Conservation (phyloP, 352 stramenopile genomes). For the Albugo laibachii region DNA sequence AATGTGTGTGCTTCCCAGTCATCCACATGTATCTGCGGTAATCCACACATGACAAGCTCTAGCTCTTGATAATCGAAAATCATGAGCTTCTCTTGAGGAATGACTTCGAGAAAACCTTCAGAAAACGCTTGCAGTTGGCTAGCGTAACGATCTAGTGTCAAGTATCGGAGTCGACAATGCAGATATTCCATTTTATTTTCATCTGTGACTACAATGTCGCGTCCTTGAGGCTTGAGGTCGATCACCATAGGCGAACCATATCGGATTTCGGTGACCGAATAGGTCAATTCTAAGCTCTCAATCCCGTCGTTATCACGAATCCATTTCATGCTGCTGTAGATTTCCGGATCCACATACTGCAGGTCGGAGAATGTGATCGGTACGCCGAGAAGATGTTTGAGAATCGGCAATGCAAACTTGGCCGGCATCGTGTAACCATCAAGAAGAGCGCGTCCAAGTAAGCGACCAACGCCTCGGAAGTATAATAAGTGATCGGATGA, state of each 20-base stretch:
- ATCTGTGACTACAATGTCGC: constrained; percentile 77
- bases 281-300: constrained; percentile 47
- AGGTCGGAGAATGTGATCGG: constrained; percentile 68
- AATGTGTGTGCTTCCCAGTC: constrained; percentile 77
- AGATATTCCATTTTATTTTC: constrained; percentile 93
- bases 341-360: constrained; percentile 53
- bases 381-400: constrained; percentile 64
- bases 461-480: constrained; percentile 47
- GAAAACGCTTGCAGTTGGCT: constrained; percentile 79
- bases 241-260: constrained; percentile 36
- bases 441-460: constrained; percentile 44
- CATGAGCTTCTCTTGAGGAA: constrained; percentile 89
- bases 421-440: constrained; percentile 60
- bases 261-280: constrained; percentile 45
- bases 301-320: constrained; percentile 46
- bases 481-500: constrained; percentile 74
- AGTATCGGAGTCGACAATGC: constrained; percentile 86
- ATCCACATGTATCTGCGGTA: constrained; percentile 74
- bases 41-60: constrained; percentile 56
- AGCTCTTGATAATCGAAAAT: constrained; percentile 98
- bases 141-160: constrained; percentile 84
- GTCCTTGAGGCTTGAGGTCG: constrained; percentile 31
- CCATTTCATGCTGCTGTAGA: constrained; percentile 63
- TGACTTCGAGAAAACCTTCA: constrained; percentile 91
- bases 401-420: constrained; percentile 42